Evolutionary conservation across 169 alveolate genomes (phyloP), one percentile per base, ranked within the genome.

Genomic region (Eimeria tenella): DNA sequence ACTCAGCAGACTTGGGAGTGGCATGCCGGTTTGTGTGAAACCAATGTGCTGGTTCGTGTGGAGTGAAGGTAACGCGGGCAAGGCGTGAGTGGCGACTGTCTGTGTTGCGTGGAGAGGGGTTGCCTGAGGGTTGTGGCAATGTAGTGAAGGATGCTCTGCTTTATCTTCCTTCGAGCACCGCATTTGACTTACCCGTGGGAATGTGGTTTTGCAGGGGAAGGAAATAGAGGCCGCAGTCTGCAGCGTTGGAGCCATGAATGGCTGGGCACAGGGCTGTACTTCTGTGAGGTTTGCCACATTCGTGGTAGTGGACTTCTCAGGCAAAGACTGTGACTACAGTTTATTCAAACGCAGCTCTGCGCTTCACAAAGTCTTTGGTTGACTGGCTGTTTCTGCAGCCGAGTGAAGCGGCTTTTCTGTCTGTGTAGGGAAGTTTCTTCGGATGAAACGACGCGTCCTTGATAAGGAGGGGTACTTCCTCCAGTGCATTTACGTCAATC

Each of bases 141-240:
- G 49, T 79, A n/a, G 88, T 21, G 71, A 52, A 11, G 19, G 52
- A 7, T 4, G 70, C 2, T 31, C 15, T 25, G 62, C 21, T 50
- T 25, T 79, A 8, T 25, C 88, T 79, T 79, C 88, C 88, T 79
- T 79, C 88, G 88, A 79, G 88, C 88, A 79, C 88, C 88, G 88
- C 88, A 79, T 79, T 79, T 70, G 71, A 79, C 73, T 74, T 55
- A n/a, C 25, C 50, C 58, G 84, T 74, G 84, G 63, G 84, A 10
- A 74, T 74, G 84, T 74, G 84, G 84, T 74, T 74, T 74, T 74
- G 84, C 84, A 74, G 84, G 84, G 84, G 84, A 74, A 74, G 84
- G 58, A 74, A n/a, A 74, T 5, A 17, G 63, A 74, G 42, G 56
- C 42, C 84, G 84, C n/a, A 58, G 84, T 58, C 42, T 49, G 86